Conservation (phyloP, 805 yeast species). For the Metschnikowia similis region DNA sequence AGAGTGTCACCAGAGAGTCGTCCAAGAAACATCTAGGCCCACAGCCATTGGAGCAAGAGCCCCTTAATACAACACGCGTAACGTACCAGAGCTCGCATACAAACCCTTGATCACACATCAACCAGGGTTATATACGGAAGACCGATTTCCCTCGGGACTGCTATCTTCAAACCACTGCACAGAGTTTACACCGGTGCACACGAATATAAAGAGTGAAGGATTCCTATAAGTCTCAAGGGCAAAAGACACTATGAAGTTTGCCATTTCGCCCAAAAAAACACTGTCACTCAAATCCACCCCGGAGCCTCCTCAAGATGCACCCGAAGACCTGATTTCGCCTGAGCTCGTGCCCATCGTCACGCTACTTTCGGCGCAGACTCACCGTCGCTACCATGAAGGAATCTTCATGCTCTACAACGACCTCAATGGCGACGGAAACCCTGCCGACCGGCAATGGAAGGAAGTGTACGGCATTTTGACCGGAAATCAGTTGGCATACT, state of each 20-base stretch:
- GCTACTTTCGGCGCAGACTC: constrained; percentile 65
- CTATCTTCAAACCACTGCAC: no score
- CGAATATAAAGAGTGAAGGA: no score
- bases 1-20: no score
- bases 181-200: no score
- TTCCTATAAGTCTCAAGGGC: no score
- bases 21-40: no score
- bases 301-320: background rate
- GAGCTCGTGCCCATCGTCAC: constrained; percentile 70
- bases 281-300: background rate
- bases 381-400: constrained; percentile 73
- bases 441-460: constrained; percentile 79
- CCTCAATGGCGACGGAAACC: constrained; percentile 76
- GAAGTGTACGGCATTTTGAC: constrained; percentile 90
- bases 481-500: constrained; percentile 87
- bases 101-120: no score
- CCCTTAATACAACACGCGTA: no score
- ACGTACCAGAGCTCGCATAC: no score
- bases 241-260: constrained; percentile 3
- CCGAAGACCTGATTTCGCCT: constrained; percentile 33
- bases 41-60: no score
- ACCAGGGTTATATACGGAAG: no score
- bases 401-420: constrained; percentile 70
- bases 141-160: no score
- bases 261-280: constrained; percentile 10